A percentile compares a stretch with the other conserved stretches of the same genome.
Evolutionary conservation across 2,329 filamentous ascomycete genomes (phyloP).

Genomic region (Scortechinia acanthostroma): DNA sequence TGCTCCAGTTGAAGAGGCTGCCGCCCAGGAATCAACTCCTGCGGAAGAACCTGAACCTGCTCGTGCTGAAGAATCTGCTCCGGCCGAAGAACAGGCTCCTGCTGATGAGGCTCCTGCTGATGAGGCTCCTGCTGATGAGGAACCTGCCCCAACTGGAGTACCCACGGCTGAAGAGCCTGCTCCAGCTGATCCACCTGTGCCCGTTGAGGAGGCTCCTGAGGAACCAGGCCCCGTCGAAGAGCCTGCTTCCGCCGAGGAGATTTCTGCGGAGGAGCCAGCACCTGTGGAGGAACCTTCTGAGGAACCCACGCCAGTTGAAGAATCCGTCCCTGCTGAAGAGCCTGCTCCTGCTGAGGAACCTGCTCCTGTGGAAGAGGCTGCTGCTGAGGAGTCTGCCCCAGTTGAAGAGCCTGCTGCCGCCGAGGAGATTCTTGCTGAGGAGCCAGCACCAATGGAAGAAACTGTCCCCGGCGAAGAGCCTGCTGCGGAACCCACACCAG

Average conservation of each 20-base stretch:
- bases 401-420: neutral
- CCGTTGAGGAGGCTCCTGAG: neutral
- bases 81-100: conserved; percentile 2
- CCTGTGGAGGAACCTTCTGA: no score
- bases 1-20: neutral
- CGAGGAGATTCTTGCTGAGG: conserved; percentile 4
- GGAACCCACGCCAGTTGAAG: no score
- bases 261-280: conserved; percentile 5
- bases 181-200: neutral
- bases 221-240: neutral
- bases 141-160: neutral
- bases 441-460: conserved; percentile 3
- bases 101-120: conserved; percentile 8
- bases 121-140: conserved; percentile 6
- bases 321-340: neutral
- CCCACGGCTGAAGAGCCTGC: neutral
- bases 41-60: conserved; percentile 4
- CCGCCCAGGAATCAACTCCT: neutral
- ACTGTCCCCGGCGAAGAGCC: neutral
- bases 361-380: neutral
- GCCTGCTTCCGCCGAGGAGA: conserved; percentile 7
- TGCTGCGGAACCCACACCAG: no score
- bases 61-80: conserved; percentile 7
- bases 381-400: neutral
- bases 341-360: neutral